phyloP scores from a whole-genome alignment of 139 green algal genomes.

The Deuterostichococcus epilithicus region DNA sequence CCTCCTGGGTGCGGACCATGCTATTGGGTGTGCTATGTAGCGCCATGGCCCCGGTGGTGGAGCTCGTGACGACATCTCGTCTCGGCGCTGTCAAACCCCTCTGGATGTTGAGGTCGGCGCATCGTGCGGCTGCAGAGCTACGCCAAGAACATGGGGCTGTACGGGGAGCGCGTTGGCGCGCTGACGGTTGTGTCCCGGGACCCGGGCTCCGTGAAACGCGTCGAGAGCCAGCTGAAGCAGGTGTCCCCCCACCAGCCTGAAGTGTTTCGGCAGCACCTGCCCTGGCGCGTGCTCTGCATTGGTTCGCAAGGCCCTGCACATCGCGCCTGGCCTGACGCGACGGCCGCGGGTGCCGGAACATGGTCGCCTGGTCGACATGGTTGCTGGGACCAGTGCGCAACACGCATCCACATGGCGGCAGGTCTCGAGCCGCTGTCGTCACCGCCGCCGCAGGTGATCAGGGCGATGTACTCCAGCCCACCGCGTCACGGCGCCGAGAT shows the following conservation, averaged over 20 bases:
- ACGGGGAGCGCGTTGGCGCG: conserved; percentile 47
- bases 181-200: conserved; percentile 30
- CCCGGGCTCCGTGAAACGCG: conserved; percentile 13
- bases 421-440: neutral
- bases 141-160: conserved; percentile 90
- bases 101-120: too few species aligned
- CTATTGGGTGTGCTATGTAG: too few species aligned
- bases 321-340: too few species aligned
- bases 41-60: too few species aligned
- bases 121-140: conserved; percentile 57
- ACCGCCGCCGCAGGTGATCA: conserved; percentile 14
- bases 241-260: neutral
- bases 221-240: conserved; percentile 31
- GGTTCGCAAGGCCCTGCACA: too few species aligned
- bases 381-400: neutral
- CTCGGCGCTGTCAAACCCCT: too few species aligned
- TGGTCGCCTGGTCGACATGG: too few species aligned
- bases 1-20: too few species aligned
- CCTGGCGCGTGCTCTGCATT: too few species aligned
- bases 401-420: neutral
- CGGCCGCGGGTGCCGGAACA: too few species aligned
- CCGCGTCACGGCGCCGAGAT: conserved; percentile 75
- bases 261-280: too few species aligned
- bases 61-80: too few species aligned
- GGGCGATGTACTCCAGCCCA: conserved; percentile 79